phyloP scores from a whole-genome alignment of 2,329 filamentous ascomycete genomes.

The Botryotinia convoluta region DNA sequence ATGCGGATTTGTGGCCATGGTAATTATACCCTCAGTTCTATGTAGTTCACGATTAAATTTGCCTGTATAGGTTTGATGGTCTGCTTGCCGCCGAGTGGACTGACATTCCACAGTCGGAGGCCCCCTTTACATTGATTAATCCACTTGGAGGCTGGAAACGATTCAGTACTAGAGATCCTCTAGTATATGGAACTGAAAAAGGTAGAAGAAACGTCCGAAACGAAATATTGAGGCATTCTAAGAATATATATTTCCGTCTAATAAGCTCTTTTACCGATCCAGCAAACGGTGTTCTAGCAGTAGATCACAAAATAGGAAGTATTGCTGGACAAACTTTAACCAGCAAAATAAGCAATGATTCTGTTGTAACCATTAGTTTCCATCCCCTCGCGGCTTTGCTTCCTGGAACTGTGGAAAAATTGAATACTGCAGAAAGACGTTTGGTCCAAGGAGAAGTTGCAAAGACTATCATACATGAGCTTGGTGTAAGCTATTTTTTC shows the following conservation, averaged over 20 bases:
- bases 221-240: not conserved
- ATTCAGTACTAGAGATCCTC: not conserved
- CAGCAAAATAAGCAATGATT: not conserved
- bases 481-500: constrained; percentile 1
- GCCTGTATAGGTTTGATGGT: constrained; percentile 18
- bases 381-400: constrained; percentile 4
- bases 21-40: not conserved
- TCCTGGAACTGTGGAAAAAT: not conserved
- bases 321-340: not conserved
- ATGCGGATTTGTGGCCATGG: constrained; percentile 21
- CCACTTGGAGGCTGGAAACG: not conserved
- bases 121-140: not conserved
- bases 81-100: constrained; percentile 2
- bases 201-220: not conserved
- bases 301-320: not conserved
- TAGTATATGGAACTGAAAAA: not conserved
- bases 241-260: not conserved
- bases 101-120: not conserved
- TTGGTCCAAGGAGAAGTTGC: not conserved
- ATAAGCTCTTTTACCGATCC: not conserved
- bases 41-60: not conserved
- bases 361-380: not conserved
- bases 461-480: constrained; percentile 18
- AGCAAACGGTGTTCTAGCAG: not conserved
- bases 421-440: constrained; percentile 13